phyloP scores from a whole-genome alignment of 192 early-diverging fungal genomes.

The Entomortierella parvispora region DNA sequence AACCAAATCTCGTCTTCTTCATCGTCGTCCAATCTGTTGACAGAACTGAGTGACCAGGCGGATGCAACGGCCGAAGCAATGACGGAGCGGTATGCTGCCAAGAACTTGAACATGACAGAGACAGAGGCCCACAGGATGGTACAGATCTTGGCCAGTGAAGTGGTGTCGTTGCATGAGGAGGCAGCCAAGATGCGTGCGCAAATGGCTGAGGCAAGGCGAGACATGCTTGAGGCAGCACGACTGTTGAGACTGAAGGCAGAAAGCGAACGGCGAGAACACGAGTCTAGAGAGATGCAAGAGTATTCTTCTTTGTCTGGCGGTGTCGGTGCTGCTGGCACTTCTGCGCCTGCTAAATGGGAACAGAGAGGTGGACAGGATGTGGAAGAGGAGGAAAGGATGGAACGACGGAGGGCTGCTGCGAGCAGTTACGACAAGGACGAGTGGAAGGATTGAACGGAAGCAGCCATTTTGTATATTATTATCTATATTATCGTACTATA shows the following conservation, averaged over 20 bases:
- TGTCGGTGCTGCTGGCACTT: not conserved
- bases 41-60: slow-evolving; percentile 19
- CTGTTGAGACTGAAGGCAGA: slow-evolving; percentile 31
- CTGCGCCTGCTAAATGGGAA: not conserved
- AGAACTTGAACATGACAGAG: slow-evolving; percentile 50
- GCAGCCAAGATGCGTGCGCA: slow-evolving; percentile 16
- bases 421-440: slow-evolving; percentile 16
- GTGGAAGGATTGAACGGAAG: slow-evolving; percentile 6
- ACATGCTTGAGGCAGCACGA: slow-evolving; percentile 43
- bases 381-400: slow-evolving; percentile 2
- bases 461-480: too few relatives aligned
- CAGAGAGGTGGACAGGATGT: not conserved
- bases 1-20: not conserved
- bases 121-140: slow-evolving; percentile 48
- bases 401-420: not conserved
- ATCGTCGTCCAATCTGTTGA: not conserved
- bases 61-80: slow-evolving; percentile 32
- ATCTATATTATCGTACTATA: not conserved
- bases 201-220: slow-evolving; percentile 24
- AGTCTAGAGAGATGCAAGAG: slow-evolving; percentile 14
- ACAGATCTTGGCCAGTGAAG: slow-evolving; percentile 37
- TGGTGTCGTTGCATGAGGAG: slow-evolving; percentile 36
- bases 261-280: slow-evolving; percentile 1
- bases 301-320: not conserved
- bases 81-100: slow-evolving; percentile 41